Base-by-base conservation (phyloP, 2,329 filamentous ascomycete species). In the Tympanopsis confertula region DNA sequence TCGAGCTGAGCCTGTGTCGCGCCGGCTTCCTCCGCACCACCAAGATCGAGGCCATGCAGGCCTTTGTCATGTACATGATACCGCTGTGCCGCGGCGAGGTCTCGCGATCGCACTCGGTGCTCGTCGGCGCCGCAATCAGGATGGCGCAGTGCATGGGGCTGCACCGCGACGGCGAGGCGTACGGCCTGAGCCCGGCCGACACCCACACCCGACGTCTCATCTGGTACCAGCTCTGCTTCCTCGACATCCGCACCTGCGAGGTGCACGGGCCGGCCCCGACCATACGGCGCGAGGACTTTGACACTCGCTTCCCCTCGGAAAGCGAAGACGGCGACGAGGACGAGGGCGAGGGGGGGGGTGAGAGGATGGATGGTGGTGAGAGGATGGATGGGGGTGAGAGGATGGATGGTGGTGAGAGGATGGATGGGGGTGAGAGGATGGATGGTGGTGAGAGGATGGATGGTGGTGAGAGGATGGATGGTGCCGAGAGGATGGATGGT, bases 71-170 rank as follows among this genome's bases (percentile, higher is more conserved):
- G 65, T 87, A 86, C 45, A 62, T 86, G 58, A 77, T 82, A 55
- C 78, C 82, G 0, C 66, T 87, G 13, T 86, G 82, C 46, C 68
- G 82, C 39, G 71, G 71, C 15, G 80, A 86, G 54, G 68, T 87
- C 3, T 86, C 82, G 5, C 66, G 82, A 43, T 74, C 78, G 4
- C 82, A 87, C 54, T 84, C 80, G 3, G 78, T 82, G 4, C 64
- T 86, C 1, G 71, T 83, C 3, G 82, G 80, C 3, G 76, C 80
- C 13, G 81, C 79, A 3, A 78, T 86, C 30, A 69, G 82, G 13
- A 71, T 86, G 52, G 82, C 80, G 5, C 79, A 86, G 58, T 86
- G 81, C 48, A 85, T 86, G 78, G 80, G 81, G 2, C 59, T 87
- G 14, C 79, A 87, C 50, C 70, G 79, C 5, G 82, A 87, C 45